A percentile compares a stretch with the other conserved stretches of the same genome.
Conservation (phyloP, 352 stramenopile genomes). For the Phytopythium helicoides region DNA sequence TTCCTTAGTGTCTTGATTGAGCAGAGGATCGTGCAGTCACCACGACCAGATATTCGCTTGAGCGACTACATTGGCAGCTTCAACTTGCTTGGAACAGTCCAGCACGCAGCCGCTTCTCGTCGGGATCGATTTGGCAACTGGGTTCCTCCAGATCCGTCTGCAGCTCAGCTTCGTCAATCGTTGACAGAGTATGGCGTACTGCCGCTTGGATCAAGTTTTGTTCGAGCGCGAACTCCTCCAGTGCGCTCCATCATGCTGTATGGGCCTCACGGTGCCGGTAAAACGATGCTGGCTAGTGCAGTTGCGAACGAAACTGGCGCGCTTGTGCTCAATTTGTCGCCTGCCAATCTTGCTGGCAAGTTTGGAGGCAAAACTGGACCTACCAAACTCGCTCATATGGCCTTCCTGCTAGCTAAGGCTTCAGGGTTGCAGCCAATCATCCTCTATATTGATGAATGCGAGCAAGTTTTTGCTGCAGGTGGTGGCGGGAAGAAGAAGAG, state of each 20-base stretch:
- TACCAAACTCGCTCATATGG: constrained; percentile 94
- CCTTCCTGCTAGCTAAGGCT: constrained; percentile 90
- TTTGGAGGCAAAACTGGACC: constrained; percentile 89
- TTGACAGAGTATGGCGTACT: constrained; percentile 92
- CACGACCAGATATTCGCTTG: constrained; percentile 36
- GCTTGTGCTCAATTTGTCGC: constrained; percentile 94
- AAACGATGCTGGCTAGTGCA: constrained; percentile 92
- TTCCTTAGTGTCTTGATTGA: constrained; percentile 91
- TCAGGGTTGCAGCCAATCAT: constrained; percentile 84
- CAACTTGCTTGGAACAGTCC: constrained; percentile 86
- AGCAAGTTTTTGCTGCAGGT: constrained; percentile 84
- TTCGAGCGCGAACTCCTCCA: constrained; percentile 69
- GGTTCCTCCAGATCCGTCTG: constrained; percentile 89
- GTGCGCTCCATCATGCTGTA: constrained; percentile 94
- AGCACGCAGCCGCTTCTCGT: constrained; percentile 54
- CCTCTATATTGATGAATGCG: constrained; percentile 94
- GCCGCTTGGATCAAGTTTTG: constrained; percentile 71
- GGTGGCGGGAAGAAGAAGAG: constrained; percentile 76
- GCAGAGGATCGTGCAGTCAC: constrained; percentile 82
- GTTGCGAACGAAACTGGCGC: constrained; percentile 92
- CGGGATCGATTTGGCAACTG: constrained; percentile 79
- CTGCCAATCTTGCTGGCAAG: constrained; percentile 92
- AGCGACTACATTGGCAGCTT: constrained; percentile 90
- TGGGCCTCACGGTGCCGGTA: constrained; percentile 88
- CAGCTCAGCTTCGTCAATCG: constrained; percentile 86